Conservation (phyloP, 371 early-diverging fungal genomes). For the Apophysomyces elegans region DNA sequence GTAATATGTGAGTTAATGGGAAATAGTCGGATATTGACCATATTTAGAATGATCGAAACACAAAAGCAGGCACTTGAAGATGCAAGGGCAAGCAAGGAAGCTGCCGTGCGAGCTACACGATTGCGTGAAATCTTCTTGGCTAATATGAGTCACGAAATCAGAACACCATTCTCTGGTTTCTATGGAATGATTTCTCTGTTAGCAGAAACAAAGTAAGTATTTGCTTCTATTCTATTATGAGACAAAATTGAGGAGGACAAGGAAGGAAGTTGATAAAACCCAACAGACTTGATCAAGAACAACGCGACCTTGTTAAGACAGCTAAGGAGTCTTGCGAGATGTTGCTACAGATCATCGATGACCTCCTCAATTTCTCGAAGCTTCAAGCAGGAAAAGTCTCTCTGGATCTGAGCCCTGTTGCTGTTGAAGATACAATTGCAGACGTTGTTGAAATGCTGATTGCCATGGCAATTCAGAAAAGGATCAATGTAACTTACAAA, state of each 20-base stretch:
- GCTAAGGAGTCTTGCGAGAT: conserved; percentile 65
- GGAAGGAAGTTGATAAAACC: too few species aligned
- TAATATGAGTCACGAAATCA: conserved; percentile 61
- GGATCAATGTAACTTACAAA: conserved; percentile 51
- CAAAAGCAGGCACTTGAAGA: conserved; percentile 52
- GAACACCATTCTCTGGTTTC: conserved; percentile 64
- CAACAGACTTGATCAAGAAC: conserved; percentile 49
- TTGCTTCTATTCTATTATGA: neutral
- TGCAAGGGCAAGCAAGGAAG: conserved; percentile 49
- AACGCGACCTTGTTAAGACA: conserved; percentile 61
- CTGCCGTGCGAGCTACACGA: conserved; percentile 47
- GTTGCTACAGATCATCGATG: conserved; percentile 65
- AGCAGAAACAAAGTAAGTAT: conserved; percentile 42
- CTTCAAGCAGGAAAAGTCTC: conserved; percentile 66
- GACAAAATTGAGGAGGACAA: neutral
- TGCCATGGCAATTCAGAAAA: conserved; percentile 56
- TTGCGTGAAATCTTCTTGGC: conserved; percentile 60
- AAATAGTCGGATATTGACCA: neutral
- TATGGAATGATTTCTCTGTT: conserved; percentile 63
- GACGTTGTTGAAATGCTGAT: conserved; percentile 61
- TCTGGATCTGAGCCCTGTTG: conserved; percentile 51
- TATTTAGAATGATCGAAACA: conserved; percentile 47
- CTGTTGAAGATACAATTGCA: conserved; percentile 55
- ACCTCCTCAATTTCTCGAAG: conserved; percentile 67
- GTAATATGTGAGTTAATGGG: conserved; percentile 10